A percentile compares a stretch with the other conserved stretches of the same genome.
These are phyloP conservation scores for Taphrina confusa DNA, from an alignment of 1,139 yeast genomes.

Conservation along the genomic window DNA sequence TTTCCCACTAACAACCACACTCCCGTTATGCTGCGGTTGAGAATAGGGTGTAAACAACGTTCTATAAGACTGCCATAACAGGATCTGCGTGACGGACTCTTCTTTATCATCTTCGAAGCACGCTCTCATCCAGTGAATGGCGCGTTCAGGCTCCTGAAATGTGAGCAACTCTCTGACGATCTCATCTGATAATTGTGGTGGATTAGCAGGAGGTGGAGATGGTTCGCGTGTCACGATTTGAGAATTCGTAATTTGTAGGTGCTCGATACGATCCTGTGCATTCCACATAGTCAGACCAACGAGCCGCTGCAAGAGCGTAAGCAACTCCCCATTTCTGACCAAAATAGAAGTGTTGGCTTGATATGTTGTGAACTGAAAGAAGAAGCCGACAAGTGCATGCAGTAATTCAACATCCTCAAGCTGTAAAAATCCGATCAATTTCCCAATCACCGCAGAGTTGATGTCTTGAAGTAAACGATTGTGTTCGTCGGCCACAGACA, in stretches of 20 bases:
- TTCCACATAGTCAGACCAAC: conserved; percentile 61
- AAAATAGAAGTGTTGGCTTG: conserved; percentile 46
- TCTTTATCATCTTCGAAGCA: conserved; percentile 75
- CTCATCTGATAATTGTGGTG: conserved; percentile 66
- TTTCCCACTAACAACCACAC: conserved; percentile 47
- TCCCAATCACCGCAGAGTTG: conserved; percentile 45
- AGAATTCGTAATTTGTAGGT: not conserved
- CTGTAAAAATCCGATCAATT: conserved; percentile 49
- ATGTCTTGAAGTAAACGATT: conserved; percentile 43
- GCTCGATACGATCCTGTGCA: conserved; percentile 44
- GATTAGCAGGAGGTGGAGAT: conserved; percentile 55
- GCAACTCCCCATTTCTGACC: conserved; percentile 36
- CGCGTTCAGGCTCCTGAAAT: conserved; percentile 83
- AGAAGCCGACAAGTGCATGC: conserved; percentile 64
- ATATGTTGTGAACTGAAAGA: conserved; percentile 65
- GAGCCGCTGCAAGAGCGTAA: conserved; percentile 48
- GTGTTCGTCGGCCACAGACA: conserved; percentile 48
- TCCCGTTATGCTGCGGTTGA: conserved; percentile 44
- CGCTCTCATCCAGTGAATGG: conserved; percentile 90
- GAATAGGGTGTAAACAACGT: conserved; percentile 66
- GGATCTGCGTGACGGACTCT: conserved; percentile 92
- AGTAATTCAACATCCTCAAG: conserved; percentile 59
- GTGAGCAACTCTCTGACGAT: conserved; percentile 62
- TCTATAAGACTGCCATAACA: conserved; percentile 94
- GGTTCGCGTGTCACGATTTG: conserved; percentile 35